Percentiles rank a stretch among this genome's conserved stretches.
phyloP scores from a whole-genome alignment of 441 rosid genomes.

The Brassica balearica region DNA sequence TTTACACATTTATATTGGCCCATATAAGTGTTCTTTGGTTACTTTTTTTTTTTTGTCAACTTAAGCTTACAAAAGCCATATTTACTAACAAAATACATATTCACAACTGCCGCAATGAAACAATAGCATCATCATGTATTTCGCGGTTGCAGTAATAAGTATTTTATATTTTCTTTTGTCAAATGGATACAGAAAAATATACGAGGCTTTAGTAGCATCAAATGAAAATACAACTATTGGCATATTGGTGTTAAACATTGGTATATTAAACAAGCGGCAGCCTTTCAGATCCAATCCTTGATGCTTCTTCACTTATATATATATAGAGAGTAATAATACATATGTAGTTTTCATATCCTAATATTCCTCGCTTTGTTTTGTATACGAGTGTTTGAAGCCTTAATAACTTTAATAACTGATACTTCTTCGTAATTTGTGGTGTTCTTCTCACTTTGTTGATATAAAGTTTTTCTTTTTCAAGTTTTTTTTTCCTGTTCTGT shows the following conservation, averaged over 20 bases:
- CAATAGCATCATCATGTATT: background rate
- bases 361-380: slow-evolving; percentile 10
- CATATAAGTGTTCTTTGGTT: background rate
- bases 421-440: background rate
- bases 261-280: slow-evolving; percentile 37
- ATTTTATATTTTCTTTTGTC: background rate
- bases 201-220: background rate
- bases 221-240: background rate
- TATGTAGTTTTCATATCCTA: slow-evolving; percentile 15
- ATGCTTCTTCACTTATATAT: background rate
- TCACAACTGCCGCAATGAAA: background rate
- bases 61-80: too few species aligned
- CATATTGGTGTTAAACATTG: background rate
- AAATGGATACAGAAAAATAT: background rate
- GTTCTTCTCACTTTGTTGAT: slow-evolving; percentile 22
- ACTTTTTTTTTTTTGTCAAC: background rate
- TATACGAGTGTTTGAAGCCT: slow-evolving; percentile 21
- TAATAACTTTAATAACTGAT: slow-evolving; percentile 1
- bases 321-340: background rate
- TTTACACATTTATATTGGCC: slow-evolving; percentile 18
- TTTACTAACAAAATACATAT: background rate
- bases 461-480: slow-evolving; percentile 5
- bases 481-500: background rate
- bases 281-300: slow-evolving; percentile 43
- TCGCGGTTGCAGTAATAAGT: background rate